Conservation (phyloP, 2,329 filamentous ascomycete genomes). For the Apiospora marii region DNA sequence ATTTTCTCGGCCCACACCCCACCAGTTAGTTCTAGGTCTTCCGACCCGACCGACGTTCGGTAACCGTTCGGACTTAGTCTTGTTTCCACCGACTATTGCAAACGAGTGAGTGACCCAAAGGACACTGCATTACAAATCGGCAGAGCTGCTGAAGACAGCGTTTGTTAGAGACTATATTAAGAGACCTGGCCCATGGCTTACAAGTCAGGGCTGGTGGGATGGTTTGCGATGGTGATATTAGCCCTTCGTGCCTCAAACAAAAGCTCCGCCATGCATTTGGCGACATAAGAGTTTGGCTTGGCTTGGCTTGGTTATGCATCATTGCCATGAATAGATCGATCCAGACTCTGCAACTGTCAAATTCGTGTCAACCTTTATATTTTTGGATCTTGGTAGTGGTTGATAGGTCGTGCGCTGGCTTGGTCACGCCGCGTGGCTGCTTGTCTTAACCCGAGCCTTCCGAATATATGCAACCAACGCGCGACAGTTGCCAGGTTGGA, state of each 20-base stretch:
- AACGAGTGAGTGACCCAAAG: no score
- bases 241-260: no score
- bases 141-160: neutral
- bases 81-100: neutral
- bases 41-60: neutral
- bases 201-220: no score
- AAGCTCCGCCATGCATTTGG: no score
- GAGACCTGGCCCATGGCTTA: no score
- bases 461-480: neutral
- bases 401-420: neutral
- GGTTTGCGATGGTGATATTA: no score
- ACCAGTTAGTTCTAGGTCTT: constrained; percentile 4
- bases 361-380: neutral
- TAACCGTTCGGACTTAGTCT: neutral
- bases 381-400: neutral
- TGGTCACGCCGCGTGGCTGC: neutral
- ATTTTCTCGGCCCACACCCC: constrained; percentile 10
- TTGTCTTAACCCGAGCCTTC: neutral
- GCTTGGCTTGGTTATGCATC: no score
- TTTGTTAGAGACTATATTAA: no score
- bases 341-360: neutral
- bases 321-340: neutral
- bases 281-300: no score
- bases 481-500: neutral
- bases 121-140: no score